Evolutionary conservation across 2,329 filamentous ascomycete species (phyloP).

Genomic region (Fusarium falciforme): DNA sequence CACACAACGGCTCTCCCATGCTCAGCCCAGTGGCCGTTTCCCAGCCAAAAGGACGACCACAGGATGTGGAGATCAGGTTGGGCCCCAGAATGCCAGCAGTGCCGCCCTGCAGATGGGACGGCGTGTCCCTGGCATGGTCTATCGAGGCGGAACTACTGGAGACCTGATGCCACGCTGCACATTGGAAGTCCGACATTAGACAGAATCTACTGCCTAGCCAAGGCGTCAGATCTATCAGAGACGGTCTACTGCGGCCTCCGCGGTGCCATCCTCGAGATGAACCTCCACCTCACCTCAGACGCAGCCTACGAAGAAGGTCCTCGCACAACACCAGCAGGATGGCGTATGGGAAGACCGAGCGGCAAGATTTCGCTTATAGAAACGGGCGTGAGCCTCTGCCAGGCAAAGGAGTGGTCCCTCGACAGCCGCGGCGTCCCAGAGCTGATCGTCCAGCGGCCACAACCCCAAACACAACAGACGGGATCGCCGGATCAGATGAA

Average conservation of each 20-base stretch:
- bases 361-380: slow-evolving; percentile 45
- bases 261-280: slow-evolving; percentile 59
- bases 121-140: slow-evolving; percentile 62
- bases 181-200: slow-evolving; percentile 50
- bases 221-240: slow-evolving; percentile 58
- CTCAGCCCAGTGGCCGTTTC: slow-evolving; percentile 50
- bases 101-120: slow-evolving; percentile 48
- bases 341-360: slow-evolving; percentile 35
- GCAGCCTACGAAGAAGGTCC: background rate
- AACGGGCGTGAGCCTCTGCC: slow-evolving; percentile 46
- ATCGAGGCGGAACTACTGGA: slow-evolving; percentile 56
- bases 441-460: slow-evolving; percentile 34
- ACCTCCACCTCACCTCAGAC: slow-evolving; percentile 44
- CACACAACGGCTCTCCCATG: slow-evolving; percentile 63
- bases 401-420: slow-evolving; percentile 32
- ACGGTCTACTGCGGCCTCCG: slow-evolving; percentile 63
- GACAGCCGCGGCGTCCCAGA: slow-evolving; percentile 40
- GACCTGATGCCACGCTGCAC: slow-evolving; percentile 62
- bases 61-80: slow-evolving; percentile 20
- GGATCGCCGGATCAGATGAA: slow-evolving; percentile 16
- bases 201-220: slow-evolving; percentile 60
- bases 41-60: slow-evolving; percentile 30
- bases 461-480: background rate
- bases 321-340: slow-evolving; percentile 38
- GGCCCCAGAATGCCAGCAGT: slow-evolving; percentile 40